Evolutionary conservation across 768 basidiomycete genomes (phyloP).

Genomic region (Auricularia cornea): DNA sequence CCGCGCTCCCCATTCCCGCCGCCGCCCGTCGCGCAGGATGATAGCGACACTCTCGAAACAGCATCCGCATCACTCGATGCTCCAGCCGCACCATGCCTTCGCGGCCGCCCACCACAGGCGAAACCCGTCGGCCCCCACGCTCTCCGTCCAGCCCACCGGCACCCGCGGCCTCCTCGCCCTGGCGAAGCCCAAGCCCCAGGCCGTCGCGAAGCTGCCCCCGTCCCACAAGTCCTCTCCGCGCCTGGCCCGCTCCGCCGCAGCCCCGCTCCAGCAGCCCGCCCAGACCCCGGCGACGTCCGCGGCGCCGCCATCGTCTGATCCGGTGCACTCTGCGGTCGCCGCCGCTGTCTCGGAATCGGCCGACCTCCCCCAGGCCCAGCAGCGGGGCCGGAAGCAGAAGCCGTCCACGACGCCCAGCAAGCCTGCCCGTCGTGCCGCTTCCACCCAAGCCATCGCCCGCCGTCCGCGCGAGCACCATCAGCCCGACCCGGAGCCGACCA

Average conservation of each 20-base stretch:
- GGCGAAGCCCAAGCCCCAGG: constrained; percentile 38
- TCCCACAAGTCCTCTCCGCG: background rate
- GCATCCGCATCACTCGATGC: constrained; percentile 19
- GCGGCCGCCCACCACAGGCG: constrained; percentile 43
- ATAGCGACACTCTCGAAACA: constrained; percentile 34
- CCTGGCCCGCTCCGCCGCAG: background rate
- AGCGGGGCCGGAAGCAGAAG: too few species aligned
- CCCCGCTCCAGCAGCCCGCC: background rate
- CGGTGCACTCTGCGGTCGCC: background rate
- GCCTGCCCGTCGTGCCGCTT: background rate
- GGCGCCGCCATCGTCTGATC: background rate
- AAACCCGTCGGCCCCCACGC: constrained; percentile 60
- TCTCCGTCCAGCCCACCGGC: constrained; percentile 56
- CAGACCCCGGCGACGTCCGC: too few species aligned
- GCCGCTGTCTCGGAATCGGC: too few species aligned
- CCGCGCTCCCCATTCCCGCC: too few species aligned
- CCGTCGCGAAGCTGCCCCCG: background rate
- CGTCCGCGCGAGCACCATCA: background rate
- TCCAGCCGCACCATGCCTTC: constrained; percentile 8
- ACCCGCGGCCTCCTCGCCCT: constrained; percentile 68
- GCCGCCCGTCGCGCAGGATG: constrained; percentile 21
- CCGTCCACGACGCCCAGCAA: background rate
- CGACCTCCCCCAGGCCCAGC: too few species aligned
- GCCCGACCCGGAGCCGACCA: background rate
- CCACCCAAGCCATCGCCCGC: background rate